A percentile compares a stretch with the other conserved stretches of the same genome.
Evolutionary conservation across 305 asterid species (phyloP).

Genomic region (Petunia hybrid): DNA sequence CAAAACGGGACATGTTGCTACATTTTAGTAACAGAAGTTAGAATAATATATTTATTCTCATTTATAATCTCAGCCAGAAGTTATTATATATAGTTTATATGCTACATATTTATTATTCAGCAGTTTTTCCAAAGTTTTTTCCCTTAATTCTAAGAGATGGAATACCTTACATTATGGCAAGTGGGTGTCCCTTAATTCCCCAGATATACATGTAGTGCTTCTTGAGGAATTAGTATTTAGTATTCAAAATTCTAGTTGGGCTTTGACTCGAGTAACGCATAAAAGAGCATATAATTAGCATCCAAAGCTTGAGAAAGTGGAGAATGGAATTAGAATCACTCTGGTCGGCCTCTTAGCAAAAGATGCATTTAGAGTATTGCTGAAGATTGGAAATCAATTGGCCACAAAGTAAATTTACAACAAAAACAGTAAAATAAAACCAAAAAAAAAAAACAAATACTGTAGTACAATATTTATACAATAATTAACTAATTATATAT

Average conservation of each 20-base stretch:
- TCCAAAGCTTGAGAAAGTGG: conserved; percentile 43
- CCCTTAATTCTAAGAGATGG: too few relatives aligned
- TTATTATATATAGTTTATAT: too few relatives aligned
- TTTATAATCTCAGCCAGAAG: neutral
- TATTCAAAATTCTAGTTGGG: conserved; percentile 25
- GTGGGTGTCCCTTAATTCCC: neutral
- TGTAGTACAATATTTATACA: too few relatives aligned
- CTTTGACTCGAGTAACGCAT: conserved; percentile 38
- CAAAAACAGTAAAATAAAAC: neutral
- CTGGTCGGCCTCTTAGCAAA: conserved; percentile 50
- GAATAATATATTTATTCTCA: neutral
- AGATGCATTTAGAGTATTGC: conserved; percentile 41
- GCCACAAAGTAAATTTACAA: conserved; percentile 5
- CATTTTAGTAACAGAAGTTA: neutral
- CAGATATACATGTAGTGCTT: conserved; percentile 13
- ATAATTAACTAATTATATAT: too few relatives aligned
- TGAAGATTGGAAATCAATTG: conserved; percentile 44
- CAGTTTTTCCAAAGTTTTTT: too few relatives aligned
- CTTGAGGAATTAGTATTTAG: neutral
- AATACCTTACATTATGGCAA: neutral
- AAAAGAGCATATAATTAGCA: conserved; percentile 34
- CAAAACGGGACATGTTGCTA: neutral
- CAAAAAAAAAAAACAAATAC: too few relatives aligned
- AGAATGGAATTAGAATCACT: conserved; percentile 50
- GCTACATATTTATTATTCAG: too few relatives aligned